phyloP scores from a whole-genome alignment of 441 rosid genomes.

The Erodium texanum region DNA sequence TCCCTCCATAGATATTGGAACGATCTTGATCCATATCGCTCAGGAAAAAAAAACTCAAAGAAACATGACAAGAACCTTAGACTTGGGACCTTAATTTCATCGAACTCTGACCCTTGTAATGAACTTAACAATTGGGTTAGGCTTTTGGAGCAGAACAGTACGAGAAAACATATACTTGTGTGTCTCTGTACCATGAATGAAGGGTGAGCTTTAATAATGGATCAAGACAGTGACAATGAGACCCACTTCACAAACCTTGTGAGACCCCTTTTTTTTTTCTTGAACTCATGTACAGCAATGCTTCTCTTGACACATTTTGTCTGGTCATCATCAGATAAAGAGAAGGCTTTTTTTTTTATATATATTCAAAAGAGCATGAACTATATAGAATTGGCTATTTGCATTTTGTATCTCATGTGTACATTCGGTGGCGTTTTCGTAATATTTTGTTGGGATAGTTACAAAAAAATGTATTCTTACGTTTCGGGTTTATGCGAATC shows the following conservation, averaged over 20 bases:
- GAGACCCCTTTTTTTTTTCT: not conserved
- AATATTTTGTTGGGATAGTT: no score
- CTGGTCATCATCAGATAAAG: not conserved
- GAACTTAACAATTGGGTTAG: not conserved
- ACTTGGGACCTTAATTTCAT: no score
- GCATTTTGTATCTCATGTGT: not conserved
- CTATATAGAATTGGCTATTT: not conserved
- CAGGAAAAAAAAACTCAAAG: no score
- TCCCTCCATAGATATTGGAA: not conserved
- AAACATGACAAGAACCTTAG: no score
- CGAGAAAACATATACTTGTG: not conserved
- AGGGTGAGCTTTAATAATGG: not conserved
- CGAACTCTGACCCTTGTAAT: no score
- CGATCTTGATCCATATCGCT: not conserved
- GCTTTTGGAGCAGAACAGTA: not conserved
- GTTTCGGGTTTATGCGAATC: no score
- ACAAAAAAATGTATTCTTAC: no score
- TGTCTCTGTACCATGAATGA: not conserved
- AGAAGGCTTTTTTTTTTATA: not conserved
- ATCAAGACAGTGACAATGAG: not conserved
- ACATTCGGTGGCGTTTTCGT: no score
- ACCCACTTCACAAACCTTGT: not conserved
- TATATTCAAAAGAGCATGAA: not conserved
- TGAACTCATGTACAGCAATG: not conserved
- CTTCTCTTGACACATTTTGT: not conserved